These are phyloP conservation scores for Leucogyrophana mollusca DNA, from an alignment of 768 basidiomycete genomes.

Conservation along the genomic window DNA sequence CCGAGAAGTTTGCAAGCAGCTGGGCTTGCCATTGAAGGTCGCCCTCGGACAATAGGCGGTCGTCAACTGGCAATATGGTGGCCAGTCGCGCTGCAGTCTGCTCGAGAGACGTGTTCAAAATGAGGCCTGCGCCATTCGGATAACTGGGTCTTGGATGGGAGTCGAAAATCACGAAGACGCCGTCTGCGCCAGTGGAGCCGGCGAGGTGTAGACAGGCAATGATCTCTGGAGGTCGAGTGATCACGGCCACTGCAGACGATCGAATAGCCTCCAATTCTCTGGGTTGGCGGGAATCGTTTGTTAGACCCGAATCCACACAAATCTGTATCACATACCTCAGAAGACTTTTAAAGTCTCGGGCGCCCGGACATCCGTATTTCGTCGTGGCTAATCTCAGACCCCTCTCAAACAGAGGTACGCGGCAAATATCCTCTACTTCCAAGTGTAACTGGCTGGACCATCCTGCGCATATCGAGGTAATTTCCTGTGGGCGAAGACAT, in stretches of 20 bases:
- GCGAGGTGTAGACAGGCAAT: constrained; percentile 48
- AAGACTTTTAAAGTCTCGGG: constrained; percentile 29
- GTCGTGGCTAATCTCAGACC: constrained; percentile 29
- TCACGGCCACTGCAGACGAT: constrained; percentile 40
- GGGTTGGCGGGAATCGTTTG: background rate
- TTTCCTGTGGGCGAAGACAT: background rate
- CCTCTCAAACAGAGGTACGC: constrained; percentile 40
- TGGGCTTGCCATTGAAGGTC: constrained; percentile 64
- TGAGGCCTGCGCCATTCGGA: constrained; percentile 59
- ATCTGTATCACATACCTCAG: constrained; percentile 22
- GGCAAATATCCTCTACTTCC: constrained; percentile 45
- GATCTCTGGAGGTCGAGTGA: constrained; percentile 77
- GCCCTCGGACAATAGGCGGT: constrained; percentile 38
- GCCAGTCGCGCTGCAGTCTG: constrained; percentile 43
- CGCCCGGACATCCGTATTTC: constrained; percentile 30
- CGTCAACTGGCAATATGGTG: constrained; percentile 49
- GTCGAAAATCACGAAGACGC: constrained; percentile 61
- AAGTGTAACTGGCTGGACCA: constrained; percentile 47
- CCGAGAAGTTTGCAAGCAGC: constrained; percentile 58
- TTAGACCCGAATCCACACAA: background rate
- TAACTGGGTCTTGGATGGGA: constrained; percentile 63
- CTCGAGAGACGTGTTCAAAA: constrained; percentile 44
- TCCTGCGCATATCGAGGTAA: constrained; percentile 28
- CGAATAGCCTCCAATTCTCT: constrained; percentile 23
- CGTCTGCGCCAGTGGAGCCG: constrained; percentile 9